Conservation (phyloP, 2,329 filamentous ascomycete genomes). For the Diaporthe destruens region DNA sequence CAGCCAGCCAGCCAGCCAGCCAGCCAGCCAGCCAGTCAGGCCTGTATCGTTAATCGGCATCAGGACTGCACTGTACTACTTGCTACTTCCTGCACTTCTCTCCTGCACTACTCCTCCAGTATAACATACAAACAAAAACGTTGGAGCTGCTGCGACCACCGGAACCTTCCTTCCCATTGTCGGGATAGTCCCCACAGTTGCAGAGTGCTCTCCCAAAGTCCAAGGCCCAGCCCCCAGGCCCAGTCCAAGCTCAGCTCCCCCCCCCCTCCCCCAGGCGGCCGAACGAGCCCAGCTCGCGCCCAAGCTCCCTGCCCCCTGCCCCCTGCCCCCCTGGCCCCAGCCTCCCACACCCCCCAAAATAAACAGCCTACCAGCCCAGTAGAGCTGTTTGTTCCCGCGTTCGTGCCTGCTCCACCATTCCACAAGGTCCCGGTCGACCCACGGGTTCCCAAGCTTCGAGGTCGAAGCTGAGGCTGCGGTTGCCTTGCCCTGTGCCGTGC, state of each 20-base stretch:
- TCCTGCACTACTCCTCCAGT: neutral
- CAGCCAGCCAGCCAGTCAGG: neutral
- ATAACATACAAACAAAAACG: neutral
- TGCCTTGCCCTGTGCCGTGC: constrained; percentile 15
- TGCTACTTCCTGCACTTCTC: no score
- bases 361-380: neutral
- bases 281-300: constrained; percentile 25
- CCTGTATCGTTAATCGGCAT: constrained; percentile 1
- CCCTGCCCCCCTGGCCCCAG: neutral
- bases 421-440: constrained; percentile 27
- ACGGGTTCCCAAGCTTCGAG: constrained; percentile 22
- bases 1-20: neutral
- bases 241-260: neutral
- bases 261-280: neutral
- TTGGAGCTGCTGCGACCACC: constrained; percentile 9
- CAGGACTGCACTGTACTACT: neutral
- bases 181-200: constrained; percentile 30
- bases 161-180: constrained; percentile 31
- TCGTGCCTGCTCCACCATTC: constrained; percentile 34
- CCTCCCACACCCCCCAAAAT: constrained; percentile 14
- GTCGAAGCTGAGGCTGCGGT: constrained; percentile 24
- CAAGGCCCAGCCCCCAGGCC: neutral
- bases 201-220: neutral
- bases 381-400: constrained; percentile 31
- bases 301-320: constrained; percentile 20